A percentile compares a stretch with the other conserved stretches of the same genome.
These are phyloP conservation scores for Rhizophora mangle DNA, from an alignment of 345 rosid species.

Conservation along the genomic window DNA sequence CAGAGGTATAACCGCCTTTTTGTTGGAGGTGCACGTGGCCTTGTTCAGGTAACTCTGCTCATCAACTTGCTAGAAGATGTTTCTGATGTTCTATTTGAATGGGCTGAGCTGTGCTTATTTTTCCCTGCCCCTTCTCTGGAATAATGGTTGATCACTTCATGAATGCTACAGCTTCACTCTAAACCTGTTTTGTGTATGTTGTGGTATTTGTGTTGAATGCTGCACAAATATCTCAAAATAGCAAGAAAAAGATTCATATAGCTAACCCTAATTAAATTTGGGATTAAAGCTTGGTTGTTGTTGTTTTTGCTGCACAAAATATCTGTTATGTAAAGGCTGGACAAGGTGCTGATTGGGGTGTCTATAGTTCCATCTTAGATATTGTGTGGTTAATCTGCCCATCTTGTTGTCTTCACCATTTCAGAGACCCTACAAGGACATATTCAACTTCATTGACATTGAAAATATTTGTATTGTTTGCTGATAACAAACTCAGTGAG, in stretches of 20 bases:
- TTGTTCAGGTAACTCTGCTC: conserved; percentile 46
- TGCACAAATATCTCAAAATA: not conserved
- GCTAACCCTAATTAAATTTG: too few relatives aligned
- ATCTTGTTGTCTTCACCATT: too few relatives aligned
- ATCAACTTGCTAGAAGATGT: not conserved
- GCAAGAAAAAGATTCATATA: too few relatives aligned
- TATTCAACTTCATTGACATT: too few relatives aligned
- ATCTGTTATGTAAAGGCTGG: not conserved
- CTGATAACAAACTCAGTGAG: too few relatives aligned
- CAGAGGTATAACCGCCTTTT: conserved; percentile 71
- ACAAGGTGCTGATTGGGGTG: not conserved
- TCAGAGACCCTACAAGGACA: too few relatives aligned
- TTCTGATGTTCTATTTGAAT: not conserved
- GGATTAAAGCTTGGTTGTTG: too few relatives aligned
- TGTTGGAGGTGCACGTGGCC: conserved; percentile 63
- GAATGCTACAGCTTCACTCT: too few relatives aligned
- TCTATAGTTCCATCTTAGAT: not conserved
- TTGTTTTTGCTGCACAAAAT: not conserved
- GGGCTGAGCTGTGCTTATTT: not conserved
- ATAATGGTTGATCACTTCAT: too few relatives aligned
- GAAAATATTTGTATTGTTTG: too few relatives aligned
- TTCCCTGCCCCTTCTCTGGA: too few relatives aligned
- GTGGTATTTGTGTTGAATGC: not conserved
- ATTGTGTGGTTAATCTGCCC: too few relatives aligned
- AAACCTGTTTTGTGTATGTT: not conserved